phyloP scores from a whole-genome alignment of 306 rosid genomes.

The Trifolium subterraneum region DNA sequence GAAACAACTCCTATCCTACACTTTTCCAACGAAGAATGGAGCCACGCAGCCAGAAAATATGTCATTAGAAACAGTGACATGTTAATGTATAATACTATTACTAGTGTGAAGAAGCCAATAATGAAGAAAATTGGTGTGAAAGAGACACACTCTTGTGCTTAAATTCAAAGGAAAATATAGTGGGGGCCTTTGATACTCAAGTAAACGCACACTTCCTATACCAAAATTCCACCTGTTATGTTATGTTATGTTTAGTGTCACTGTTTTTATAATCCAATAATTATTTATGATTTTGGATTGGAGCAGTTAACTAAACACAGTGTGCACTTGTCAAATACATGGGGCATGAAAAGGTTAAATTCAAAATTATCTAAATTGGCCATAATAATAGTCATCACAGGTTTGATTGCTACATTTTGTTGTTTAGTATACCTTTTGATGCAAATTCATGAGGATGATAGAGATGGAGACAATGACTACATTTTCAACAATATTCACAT shows the following conservation, averaged over 20 bases:
- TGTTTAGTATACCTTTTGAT: conserved; percentile 30
- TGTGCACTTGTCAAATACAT: conserved; percentile 47
- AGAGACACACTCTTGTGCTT: conserved; percentile 41
- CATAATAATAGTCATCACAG: conserved; percentile 20
- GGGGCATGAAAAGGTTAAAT: conserved; percentile 29
- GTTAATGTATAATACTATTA: neutral
- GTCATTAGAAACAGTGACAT: conserved; percentile 42
- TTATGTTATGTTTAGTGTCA: conserved; percentile 24
- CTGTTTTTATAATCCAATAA: conserved; percentile 28
- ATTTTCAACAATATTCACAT: neutral
- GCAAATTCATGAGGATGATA: neutral
- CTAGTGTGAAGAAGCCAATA: conserved; percentile 23
- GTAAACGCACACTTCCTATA: conserved; percentile 43
- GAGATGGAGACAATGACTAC: neutral
- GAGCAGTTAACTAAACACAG: conserved; percentile 46
- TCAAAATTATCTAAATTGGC: conserved; percentile 20
- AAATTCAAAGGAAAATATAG: conserved; percentile 46
- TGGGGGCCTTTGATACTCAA: conserved; percentile 50
- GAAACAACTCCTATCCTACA: conserved; percentile 36
- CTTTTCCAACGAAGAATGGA: conserved; percentile 42
- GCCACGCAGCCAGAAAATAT: conserved; percentile 42
- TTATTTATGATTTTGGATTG: conserved; percentile 27
- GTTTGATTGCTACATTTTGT: conserved; percentile 45
- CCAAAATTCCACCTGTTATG: conserved; percentile 42
- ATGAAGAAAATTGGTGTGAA: conserved; percentile 41